phyloP scores from a whole-genome alignment of 441 rosid species.

The Populus hybrid region DNA sequence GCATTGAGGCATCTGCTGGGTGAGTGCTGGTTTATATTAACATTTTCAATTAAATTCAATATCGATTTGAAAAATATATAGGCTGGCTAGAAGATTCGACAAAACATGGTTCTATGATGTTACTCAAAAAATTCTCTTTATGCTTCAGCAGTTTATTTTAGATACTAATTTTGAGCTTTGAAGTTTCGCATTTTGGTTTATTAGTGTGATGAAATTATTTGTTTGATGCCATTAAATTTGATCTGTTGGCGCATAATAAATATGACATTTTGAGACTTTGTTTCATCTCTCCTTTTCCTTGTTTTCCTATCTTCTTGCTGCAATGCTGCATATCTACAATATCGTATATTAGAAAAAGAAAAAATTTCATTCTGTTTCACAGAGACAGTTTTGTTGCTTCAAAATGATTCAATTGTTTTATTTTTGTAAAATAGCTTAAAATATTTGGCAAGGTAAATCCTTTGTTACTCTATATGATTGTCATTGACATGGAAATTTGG shows the following conservation, averaged over 20 bases:
- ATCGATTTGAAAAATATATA: background rate
- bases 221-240: background rate
- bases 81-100: background rate
- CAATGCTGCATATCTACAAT: background rate
- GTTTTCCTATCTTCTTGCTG: background rate
- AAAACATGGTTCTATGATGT: background rate
- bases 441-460: background rate
- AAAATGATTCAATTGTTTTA: background rate
- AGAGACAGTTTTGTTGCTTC: background rate
- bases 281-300: background rate
- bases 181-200: background rate
- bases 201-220: background rate
- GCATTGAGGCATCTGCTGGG: slow-evolving; percentile 87
- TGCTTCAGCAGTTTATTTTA: background rate
- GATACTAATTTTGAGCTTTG: background rate
- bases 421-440: background rate
- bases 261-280: too few species aligned
- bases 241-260: background rate
- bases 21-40: slow-evolving; percentile 19
- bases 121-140: background rate
- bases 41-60: background rate
- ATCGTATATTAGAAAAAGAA: background rate
- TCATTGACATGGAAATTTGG: background rate
- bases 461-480: background rate
- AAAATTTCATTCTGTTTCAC: background rate